Conservation (phyloP, 1,284 basidiomycete genomes). For the Apiotrichum akiyoshidainum region DNA sequence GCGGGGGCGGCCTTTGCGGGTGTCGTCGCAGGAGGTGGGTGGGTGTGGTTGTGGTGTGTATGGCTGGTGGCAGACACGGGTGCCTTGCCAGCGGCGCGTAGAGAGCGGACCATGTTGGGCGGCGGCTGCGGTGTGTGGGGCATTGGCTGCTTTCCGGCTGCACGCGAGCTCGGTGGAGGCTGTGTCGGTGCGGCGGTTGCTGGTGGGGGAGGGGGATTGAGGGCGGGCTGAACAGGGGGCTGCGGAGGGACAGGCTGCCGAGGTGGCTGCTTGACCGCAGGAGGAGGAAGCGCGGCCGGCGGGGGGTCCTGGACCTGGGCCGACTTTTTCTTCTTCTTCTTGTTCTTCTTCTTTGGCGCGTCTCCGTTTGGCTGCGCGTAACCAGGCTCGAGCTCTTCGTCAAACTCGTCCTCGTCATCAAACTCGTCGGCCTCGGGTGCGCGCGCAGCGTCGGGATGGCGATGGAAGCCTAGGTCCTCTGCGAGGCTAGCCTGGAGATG, state of each 20-base stretch:
- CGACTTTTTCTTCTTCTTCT: slow-evolving; percentile 58
- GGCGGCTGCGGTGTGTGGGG: slow-evolving; percentile 50
- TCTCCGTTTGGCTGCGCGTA: slow-evolving; percentile 39
- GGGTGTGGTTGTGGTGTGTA: slow-evolving; percentile 57
- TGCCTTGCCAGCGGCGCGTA: slow-evolving; percentile 53
- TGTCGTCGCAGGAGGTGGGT: slow-evolving; percentile 39
- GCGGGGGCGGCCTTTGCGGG: slow-evolving; percentile 42
- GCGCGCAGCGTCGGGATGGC: slow-evolving; percentile 50
- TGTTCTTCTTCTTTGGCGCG: slow-evolving; percentile 54
- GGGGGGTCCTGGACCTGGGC: slow-evolving; percentile 32
- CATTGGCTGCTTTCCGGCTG: slow-evolving; percentile 75
- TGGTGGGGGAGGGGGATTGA: slow-evolving; percentile 41
- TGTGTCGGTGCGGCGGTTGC: slow-evolving; percentile 46
- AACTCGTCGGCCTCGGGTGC: slow-evolving; percentile 50
- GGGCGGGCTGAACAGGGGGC: slow-evolving; percentile 23
- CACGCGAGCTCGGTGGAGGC: slow-evolving; percentile 62
- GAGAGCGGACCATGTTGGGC: slow-evolving; percentile 50
- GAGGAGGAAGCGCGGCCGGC: slow-evolving; percentile 46
- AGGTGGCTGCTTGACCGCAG: slow-evolving; percentile 38
- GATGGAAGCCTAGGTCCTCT: slow-evolving; percentile 55
- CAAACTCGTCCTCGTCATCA: slow-evolving; percentile 50
- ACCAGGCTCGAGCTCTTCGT: slow-evolving; percentile 32
- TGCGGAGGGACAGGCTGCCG: slow-evolving; percentile 41
- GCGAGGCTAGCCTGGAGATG: slow-evolving; percentile 40
- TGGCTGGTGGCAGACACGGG: slow-evolving; percentile 58